Evolutionary conservation across 257 asterid species (phyloP), one percentile per base, ranked within the genome.

Genomic region (Jaltomata sinuosa): DNA sequence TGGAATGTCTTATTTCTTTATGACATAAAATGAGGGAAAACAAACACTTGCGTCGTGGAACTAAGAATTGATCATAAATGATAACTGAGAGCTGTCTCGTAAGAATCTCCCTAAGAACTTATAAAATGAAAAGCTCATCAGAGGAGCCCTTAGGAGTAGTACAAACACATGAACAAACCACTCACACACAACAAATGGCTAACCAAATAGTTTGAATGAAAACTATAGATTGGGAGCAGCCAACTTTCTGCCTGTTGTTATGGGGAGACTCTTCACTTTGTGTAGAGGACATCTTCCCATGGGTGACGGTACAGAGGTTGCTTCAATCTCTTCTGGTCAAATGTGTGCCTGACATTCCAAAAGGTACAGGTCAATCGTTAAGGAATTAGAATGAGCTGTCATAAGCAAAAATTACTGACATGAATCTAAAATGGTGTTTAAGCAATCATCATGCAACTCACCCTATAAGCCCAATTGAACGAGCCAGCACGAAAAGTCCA

Each of bases 381-480:
- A 27, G 54, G 53, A 71, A 34, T 3, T n/a, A 11, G 61, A 18
- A 76, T 71, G 18, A 9, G 40, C 34, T 31, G 59, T 25, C 31
- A 52, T 61, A 32, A 76, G 11, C n/a, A 36, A 82, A 19, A 71
- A 62, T 29, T 21, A 42, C 31, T 8, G 65, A 76, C 1, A 9
- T 45, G 32, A 55, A 15, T 11, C 57, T 59, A 18, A 32, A n/a
- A 82, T 38, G 31, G 31, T 25, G 81, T 25, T 32, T 65, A 74
- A 85, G 54, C 29, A 45, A 32, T 49, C 31, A 31, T 59, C 25
- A 31, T 47, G 81, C 61, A 86, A 89, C 98, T 90, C 84, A 97
- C 98, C 99, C 99, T 64, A 97, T 97, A 89, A 97, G 98, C 91
- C 99, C 99, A 88, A 97, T 93, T 87, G 99, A 94, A 87, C 99